phyloP scores from a whole-genome alignment of 768 basidiomycete genomes.

The Pleurotus djamor region DNA sequence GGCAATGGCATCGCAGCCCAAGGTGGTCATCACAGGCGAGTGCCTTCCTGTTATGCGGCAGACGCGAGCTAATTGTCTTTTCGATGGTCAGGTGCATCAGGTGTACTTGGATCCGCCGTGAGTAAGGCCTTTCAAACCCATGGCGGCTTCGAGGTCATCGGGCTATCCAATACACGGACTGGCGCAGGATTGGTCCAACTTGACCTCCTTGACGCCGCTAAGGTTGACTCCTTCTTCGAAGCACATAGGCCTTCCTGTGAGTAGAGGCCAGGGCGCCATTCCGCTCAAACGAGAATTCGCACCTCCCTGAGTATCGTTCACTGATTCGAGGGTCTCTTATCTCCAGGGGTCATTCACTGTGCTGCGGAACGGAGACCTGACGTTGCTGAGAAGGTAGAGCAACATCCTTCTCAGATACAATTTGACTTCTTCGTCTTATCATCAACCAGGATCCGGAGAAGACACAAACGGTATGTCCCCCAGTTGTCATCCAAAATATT shows the following conservation, averaged over 20 bases:
- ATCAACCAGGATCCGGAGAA: constrained; percentile 60
- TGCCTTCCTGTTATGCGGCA: neutral
- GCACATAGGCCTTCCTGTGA: constrained; percentile 69
- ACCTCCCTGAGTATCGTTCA: neutral
- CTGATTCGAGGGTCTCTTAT: neutral
- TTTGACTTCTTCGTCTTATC: neutral
- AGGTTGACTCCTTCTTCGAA: constrained; percentile 53
- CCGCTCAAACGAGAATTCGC: constrained; percentile 5
- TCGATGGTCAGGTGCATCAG: constrained; percentile 73
- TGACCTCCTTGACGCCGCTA: constrained; percentile 61
- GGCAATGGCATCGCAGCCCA: constrained; percentile 31
- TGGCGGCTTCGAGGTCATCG: constrained; percentile 44
- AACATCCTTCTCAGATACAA: constrained; percentile 3
- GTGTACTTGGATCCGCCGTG: constrained; percentile 84
- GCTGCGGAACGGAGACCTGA: constrained; percentile 94
- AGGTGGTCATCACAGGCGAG: constrained; percentile 58
- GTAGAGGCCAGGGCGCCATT: constrained; percentile 21
- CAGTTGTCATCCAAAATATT: neutral
- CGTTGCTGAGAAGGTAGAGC: constrained; percentile 80
- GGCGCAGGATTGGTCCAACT: constrained; percentile 51
- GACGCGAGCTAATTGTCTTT: neutral
- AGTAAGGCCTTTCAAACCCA: constrained; percentile 52
- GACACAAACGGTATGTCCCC: constrained; percentile 50
- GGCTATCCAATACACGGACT: constrained; percentile 72
- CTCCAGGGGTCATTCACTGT: constrained; percentile 85